These are phyloP conservation scores for Fusarium longipes DNA, from an alignment of 2,329 filamentous ascomycete genomes.

Conservation along the genomic window DNA sequence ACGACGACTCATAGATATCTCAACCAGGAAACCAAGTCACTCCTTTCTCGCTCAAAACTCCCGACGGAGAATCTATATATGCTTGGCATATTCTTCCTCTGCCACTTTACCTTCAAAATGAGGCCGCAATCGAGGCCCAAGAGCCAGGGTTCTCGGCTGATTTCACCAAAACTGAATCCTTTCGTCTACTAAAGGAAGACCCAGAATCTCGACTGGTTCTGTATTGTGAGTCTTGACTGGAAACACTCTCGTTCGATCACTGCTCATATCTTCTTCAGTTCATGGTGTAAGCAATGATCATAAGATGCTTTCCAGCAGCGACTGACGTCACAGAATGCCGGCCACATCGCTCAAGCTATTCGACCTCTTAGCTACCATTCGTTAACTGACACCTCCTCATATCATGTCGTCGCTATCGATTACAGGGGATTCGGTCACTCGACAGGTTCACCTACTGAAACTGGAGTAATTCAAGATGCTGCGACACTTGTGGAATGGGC, in stretches of 20 bases:
- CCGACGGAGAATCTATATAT: constrained; percentile 82
- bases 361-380: constrained; percentile 82
- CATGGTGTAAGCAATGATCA: constrained; percentile 65
- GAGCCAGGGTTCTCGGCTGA: constrained; percentile 62
- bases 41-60: constrained; percentile 80
- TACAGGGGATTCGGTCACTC: constrained; percentile 90
- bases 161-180: constrained; percentile 67
- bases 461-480: constrained; percentile 83
- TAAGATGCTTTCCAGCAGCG: not conserved
- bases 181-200: constrained; percentile 71
- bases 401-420: constrained; percentile 89
- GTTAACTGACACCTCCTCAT: constrained; percentile 76
- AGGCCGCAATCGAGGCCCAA: constrained; percentile 68
- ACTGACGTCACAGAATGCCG: constrained; percentile 74
- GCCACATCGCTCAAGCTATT: constrained; percentile 82
- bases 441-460: constrained; percentile 82
- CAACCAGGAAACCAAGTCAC: constrained; percentile 83
- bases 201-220: constrained; percentile 72
- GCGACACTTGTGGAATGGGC: constrained; percentile 79
- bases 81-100: constrained; percentile 92
- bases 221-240: constrained; percentile 62
- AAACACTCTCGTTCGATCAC: not conserved
- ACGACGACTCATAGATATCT: constrained; percentile 10
- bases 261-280: constrained; percentile 55
- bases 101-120: constrained; percentile 78